These are phyloP conservation scores for Fusarium concolor DNA, from an alignment of 2,329 filamentous ascomycete genomes.

Conservation along the genomic window DNA sequence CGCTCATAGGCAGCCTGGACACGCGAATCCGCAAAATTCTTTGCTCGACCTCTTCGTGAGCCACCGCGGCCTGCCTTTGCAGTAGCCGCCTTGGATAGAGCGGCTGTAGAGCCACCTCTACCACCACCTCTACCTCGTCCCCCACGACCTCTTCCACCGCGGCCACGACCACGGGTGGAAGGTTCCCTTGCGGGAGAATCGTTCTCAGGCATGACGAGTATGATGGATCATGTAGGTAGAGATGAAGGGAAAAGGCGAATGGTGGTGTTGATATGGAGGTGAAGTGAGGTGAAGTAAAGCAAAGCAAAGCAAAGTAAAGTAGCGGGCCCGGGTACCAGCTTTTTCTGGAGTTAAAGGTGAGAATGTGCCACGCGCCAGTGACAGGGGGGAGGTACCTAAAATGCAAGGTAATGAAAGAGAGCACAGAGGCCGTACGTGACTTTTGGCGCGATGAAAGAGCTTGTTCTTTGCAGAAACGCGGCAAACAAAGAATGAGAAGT, in stretches of 20 bases:
- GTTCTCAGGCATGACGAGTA: slow-evolving; percentile 53
- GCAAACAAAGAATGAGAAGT: slow-evolving; percentile 3
- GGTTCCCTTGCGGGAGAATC: slow-evolving; percentile 54
- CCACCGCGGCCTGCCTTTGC: slow-evolving; percentile 54
- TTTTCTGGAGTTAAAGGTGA: slow-evolving; percentile 39
- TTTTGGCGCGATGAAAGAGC: slow-evolving; percentile 33
- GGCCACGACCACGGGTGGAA: slow-evolving; percentile 52
- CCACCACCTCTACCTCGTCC: slow-evolving; percentile 49
- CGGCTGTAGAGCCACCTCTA: slow-evolving; percentile 48
- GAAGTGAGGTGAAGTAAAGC: slow-evolving; percentile 19
- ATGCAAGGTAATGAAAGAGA: slow-evolving; percentile 27
- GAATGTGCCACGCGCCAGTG: slow-evolving; percentile 41
- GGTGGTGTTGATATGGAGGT: slow-evolving; percentile 19
- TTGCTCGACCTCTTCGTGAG: slow-evolving; percentile 63
- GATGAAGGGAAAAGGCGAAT: slow-evolving; percentile 11
- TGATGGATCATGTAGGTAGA: slow-evolving; percentile 49
- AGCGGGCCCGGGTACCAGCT: slow-evolving; percentile 38
- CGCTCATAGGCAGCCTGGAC: slow-evolving; percentile 71
- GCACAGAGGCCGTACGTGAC: slow-evolving; percentile 25
- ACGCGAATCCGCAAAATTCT: slow-evolving; percentile 65
- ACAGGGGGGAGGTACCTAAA: slow-evolving; percentile 32
- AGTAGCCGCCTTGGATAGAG: slow-evolving; percentile 50
- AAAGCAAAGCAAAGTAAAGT: slow-evolving; percentile 35
- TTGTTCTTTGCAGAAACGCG: slow-evolving; percentile 25
- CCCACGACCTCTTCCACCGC: slow-evolving; percentile 49